Evolutionary conservation across 129 eudicot species (phyloP).

Genomic region (Deinandra increscens): DNA sequence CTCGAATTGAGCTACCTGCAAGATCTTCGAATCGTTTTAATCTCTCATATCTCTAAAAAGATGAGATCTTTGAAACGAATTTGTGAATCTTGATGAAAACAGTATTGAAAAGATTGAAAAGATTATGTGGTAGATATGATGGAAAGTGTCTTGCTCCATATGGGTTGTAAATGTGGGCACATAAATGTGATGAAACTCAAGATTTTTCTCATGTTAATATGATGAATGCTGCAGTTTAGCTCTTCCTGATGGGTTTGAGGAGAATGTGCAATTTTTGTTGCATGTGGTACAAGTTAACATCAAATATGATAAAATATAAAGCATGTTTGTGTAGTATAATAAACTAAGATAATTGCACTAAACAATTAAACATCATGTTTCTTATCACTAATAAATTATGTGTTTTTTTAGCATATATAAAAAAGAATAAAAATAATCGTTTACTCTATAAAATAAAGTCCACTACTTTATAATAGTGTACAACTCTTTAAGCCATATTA

Average conservation of each 20-base stretch:
- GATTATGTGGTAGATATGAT: constrained; percentile 22
- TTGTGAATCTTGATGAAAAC: constrained; percentile 27
- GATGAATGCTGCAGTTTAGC: constrained; percentile 33
- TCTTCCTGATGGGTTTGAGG: background rate
- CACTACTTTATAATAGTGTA: no score
- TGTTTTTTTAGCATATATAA: no score
- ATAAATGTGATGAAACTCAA: constrained; percentile 24
- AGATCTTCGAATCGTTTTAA: constrained; percentile 22
- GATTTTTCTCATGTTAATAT: constrained; percentile 39
- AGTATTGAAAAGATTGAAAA: constrained; percentile 14
- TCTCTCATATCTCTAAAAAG: constrained; percentile 16
- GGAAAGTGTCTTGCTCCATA: constrained; percentile 35
- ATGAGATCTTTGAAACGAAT: constrained; percentile 15
- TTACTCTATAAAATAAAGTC: no score
- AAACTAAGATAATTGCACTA: no score
- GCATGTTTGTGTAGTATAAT: no score
- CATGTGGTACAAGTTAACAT: constrained; percentile 12
- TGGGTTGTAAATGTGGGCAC: constrained; percentile 40
- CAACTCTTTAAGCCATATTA: no score
- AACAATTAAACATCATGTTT: no score
- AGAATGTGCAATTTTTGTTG: constrained; percentile 14
- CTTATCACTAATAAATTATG: no score
- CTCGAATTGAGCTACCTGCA: constrained; percentile 49
- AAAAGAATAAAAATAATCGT: no score
- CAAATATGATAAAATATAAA: background rate